These are phyloP conservation scores for Nothomitra cinnamomea DNA, from an alignment of 2,329 filamentous ascomycete species.

Conservation along the genomic window DNA sequence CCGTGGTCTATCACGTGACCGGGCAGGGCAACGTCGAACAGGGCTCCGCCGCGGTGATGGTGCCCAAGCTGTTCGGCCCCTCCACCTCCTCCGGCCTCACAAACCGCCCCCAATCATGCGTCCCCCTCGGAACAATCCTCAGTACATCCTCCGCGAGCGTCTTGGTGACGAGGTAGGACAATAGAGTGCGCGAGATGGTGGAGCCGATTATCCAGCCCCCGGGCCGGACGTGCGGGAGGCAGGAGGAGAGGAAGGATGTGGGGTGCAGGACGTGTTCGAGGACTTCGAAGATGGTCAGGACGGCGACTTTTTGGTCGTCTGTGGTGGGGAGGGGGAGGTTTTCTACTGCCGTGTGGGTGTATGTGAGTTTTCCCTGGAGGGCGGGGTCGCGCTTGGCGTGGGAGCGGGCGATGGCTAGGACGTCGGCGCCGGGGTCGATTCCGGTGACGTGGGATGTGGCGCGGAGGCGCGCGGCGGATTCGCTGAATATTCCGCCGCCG, in stretches of 20 bases:
- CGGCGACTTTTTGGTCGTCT: conserved; percentile 30
- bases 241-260: conserved; percentile 52
- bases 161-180: conserved; percentile 84
- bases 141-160: conserved; percentile 77
- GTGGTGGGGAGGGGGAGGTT: conserved; percentile 28
- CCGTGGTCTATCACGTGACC: too few species aligned
- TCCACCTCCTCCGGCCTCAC: conserved; percentile 67
- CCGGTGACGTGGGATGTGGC: conserved; percentile 49
- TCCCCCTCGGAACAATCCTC: conserved; percentile 76
- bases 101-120: conserved; percentile 94
- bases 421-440: conserved; percentile 60
- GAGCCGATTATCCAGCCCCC: conserved; percentile 87
- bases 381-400: conserved; percentile 61
- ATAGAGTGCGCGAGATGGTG: conserved; percentile 81
- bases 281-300: conserved; percentile 85
- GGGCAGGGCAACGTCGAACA: too few species aligned
- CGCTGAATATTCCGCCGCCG: conserved; percentile 91
- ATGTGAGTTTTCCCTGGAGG: conserved; percentile 43
- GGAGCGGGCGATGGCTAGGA: conserved; percentile 55
- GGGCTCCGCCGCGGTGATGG: too few species aligned
- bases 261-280: conserved; percentile 79
- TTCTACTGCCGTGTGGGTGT: conserved; percentile 65
- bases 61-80: too few species aligned
- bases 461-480: conserved; percentile 57
- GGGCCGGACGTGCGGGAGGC: conserved; percentile 62